phyloP scores from a whole-genome alignment of 352 stramenopile genomes.

The Pythium myriotylum region DNA sequence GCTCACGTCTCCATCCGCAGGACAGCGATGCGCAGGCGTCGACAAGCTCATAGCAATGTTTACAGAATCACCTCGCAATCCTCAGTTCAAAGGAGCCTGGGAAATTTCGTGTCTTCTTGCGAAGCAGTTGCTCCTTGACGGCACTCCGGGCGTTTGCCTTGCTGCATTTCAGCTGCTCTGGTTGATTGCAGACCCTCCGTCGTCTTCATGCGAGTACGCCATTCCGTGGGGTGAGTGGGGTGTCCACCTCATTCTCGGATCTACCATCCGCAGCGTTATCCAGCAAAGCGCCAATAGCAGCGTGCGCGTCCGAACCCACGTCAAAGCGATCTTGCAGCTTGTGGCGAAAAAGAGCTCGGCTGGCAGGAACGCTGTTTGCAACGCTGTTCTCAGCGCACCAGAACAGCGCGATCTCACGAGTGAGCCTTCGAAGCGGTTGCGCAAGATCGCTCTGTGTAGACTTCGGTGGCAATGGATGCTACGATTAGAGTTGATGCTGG shows the following conservation, averaged over 20 bases:
- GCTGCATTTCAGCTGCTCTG: conserved; percentile 57
- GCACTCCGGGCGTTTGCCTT: conserved; percentile 48
- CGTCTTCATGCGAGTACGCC: conserved; percentile 36
- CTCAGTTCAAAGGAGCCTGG: conserved; percentile 61
- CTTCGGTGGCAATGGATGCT: conserved; percentile 66
- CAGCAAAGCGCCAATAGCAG: conserved; percentile 71
- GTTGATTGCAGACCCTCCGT: conserved; percentile 53
- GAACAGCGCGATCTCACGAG: conserved; percentile 56
- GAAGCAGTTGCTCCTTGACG: conserved; percentile 70
- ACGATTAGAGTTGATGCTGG: conserved; percentile 63
- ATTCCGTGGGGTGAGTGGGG: conserved; percentile 84
- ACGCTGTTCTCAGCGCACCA: conserved; percentile 67
- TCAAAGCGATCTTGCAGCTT: conserved; percentile 48
- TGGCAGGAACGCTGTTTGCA: conserved; percentile 67
- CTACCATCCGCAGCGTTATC: conserved; percentile 71
- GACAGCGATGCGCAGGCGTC: conserved; percentile 52
- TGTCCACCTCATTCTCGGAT: conserved; percentile 73
- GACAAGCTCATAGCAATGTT: conserved; percentile 60
- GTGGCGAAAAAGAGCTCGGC: conserved; percentile 48
- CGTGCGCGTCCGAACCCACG: conserved; percentile 58
- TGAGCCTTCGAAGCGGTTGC: conserved; percentile 31
- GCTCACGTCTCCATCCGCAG: conserved; percentile 43
- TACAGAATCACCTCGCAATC: conserved; percentile 29
- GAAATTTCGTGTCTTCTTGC: conserved; percentile 69
- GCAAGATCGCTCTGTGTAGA: conserved; percentile 57